These are phyloP conservation scores for Ilex paraguariensis DNA, from an alignment of 305 asterid genomes.

Conservation along the genomic window DNA sequence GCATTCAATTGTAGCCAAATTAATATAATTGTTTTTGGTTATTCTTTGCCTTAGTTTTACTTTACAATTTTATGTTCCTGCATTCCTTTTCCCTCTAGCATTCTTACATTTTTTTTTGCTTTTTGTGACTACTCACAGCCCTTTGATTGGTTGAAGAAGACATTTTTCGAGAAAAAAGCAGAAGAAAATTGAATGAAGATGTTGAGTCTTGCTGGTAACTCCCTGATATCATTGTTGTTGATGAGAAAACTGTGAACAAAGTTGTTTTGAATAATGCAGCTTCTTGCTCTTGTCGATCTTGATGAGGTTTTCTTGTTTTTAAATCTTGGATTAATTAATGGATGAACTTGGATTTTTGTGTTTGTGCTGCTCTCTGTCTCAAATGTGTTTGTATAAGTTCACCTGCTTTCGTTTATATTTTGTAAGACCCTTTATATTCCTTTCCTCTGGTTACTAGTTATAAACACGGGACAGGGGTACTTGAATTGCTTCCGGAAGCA, in stretches of 20 bases:
- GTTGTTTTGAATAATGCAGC: conserved; percentile 21
- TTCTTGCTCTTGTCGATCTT: not conserved
- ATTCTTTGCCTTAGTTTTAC: too few relatives aligned
- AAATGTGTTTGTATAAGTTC: not conserved
- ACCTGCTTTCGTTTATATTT: not conserved
- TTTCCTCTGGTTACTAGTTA: too few relatives aligned
- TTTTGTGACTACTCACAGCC: conserved; percentile 49
- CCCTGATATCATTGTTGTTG: conserved; percentile 21
- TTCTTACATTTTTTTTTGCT: not conserved
- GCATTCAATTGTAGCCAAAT: too few relatives aligned
- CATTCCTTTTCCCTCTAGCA: too few relatives aligned
- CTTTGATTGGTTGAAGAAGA: conserved; percentile 77
- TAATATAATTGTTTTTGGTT: too few relatives aligned
- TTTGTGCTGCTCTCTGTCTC: not conserved
- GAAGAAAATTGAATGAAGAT: conserved; percentile 47
- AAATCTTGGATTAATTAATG: not conserved
- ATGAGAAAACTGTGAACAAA: conserved; percentile 28
- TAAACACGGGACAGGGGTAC: too few relatives aligned
- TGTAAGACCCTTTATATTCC: too few relatives aligned
- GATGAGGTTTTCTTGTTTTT: not conserved
- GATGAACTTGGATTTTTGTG: not conserved
- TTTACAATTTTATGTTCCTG: too few relatives aligned
- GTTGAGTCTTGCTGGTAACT: conserved; percentile 17
- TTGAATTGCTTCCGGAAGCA: too few relatives aligned
- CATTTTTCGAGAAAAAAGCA: conserved; percentile 62